phyloP scores from a whole-genome alignment of 2,329 filamentous ascomycete genomes.

The Epichloe amarillans region DNA sequence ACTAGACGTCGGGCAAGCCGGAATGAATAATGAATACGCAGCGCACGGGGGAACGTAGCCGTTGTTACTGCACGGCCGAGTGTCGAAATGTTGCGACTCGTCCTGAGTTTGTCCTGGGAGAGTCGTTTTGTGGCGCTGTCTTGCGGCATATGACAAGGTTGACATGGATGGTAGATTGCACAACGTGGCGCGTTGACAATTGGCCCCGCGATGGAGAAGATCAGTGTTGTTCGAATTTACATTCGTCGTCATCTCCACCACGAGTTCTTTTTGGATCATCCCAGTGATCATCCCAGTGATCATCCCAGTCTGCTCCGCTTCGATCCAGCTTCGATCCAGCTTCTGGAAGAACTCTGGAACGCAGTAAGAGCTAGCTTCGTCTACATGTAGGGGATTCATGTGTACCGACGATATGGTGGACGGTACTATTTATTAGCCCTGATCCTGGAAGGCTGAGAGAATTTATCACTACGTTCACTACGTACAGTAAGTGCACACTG shows the following conservation, averaged over 20 bases:
- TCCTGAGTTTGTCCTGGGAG: background rate
- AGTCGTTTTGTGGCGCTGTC: background rate
- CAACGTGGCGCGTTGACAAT: background rate
- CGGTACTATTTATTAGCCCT: background rate
- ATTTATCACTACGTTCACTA: no score
- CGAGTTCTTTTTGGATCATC: background rate
- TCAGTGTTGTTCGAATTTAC: background rate
- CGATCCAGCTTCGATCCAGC: background rate
- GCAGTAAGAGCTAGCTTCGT: background rate
- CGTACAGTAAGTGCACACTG: no score
- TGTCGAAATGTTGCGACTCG: background rate
- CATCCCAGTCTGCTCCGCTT: background rate
- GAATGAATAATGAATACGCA: slow-evolving; percentile 10
- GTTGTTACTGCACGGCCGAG: background rate
- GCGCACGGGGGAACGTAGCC: background rate
- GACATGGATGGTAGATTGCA: background rate
- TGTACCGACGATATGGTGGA: background rate
- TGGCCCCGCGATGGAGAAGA: background rate
- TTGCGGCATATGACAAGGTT: background rate
- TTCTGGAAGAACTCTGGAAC: slow-evolving; percentile 1
- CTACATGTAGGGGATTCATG: background rate
- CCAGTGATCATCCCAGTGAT: background rate
- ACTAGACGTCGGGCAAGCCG: slow-evolving; percentile 4
- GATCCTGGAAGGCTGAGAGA: background rate
- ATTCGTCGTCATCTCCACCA: background rate